Conservation (phyloP, 768 basidiomycete species). For the Solioccasus polychromus region DNA sequence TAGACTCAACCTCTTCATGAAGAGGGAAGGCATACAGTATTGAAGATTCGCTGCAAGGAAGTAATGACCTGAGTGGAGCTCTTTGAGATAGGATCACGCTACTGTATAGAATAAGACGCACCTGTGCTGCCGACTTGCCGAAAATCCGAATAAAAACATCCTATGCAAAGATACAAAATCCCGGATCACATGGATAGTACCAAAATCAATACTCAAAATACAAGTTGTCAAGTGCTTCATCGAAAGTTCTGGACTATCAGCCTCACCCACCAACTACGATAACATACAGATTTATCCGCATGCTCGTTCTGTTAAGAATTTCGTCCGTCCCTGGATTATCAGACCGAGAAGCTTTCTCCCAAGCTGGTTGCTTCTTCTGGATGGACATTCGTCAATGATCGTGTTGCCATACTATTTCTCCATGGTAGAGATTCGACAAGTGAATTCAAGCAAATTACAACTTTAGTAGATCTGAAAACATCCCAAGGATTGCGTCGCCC, state of each 20-base stretch:
- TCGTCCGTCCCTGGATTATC: constrained; percentile 27
- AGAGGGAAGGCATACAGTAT: no score
- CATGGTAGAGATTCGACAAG: background rate
- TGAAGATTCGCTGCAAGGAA: no score
- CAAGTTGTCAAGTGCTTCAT: constrained; percentile 21
- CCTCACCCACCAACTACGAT: constrained; percentile 30
- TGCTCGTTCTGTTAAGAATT: constrained; percentile 25
- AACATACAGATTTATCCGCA: no score
- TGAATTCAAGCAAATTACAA: constrained; percentile 21
- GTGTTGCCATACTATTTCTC: constrained; percentile 15
- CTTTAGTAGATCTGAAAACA: constrained; percentile 33
- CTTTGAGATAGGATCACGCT: no score
- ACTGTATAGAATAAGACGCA: no score
- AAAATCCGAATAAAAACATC: no score
- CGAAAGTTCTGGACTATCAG: constrained; percentile 13
- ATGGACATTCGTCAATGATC: constrained; percentile 9
- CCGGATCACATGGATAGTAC: no score
- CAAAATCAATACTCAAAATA: constrained; percentile 8
- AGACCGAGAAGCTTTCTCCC: constrained; percentile 21
- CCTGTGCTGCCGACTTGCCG: no score
- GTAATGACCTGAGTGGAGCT: no score
- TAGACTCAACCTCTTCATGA: no score
- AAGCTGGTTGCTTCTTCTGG: constrained; percentile 2
- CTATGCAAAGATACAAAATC: no score
- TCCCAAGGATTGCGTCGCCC: constrained; percentile 19